Percentiles rank a stretch among this genome's conserved stretches.
Evolutionary conservation across 257 asterid species (phyloP).

Genomic region (Solanum sitiens): DNA sequence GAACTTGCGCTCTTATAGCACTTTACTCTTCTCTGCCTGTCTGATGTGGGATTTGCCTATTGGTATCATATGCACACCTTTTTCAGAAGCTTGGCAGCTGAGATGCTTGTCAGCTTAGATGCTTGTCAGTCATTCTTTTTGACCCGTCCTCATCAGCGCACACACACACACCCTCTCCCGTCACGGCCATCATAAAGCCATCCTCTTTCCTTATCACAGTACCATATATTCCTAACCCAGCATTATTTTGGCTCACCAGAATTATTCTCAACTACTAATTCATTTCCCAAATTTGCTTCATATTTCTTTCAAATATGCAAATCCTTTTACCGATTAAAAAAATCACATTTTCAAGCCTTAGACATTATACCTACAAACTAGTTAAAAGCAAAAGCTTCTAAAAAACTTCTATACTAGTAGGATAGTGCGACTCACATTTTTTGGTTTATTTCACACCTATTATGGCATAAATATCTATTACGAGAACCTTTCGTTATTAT

Average conservation of each 20-base stretch:
- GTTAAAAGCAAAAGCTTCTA: rapidly evolving
- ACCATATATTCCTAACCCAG: background rate
- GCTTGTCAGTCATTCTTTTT: background rate
- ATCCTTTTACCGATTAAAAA: background rate
- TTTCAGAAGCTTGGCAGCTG: background rate
- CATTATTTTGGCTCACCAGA: background rate
- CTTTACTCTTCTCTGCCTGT: background rate
- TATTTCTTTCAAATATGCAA: background rate
- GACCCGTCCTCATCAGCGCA: background rate
- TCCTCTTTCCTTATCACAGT: background rate
- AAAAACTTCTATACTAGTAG: background rate
- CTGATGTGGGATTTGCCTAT: background rate
- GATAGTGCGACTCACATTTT: background rate
- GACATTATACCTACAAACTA: background rate
- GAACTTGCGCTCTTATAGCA: background rate
- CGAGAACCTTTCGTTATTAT: background rate
- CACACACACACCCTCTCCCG: rapidly evolving
- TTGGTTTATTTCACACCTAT: background rate
- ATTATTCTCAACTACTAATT: background rate
- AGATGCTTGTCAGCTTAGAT: background rate
- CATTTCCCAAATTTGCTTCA: background rate
- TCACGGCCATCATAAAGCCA: rapidly evolving
- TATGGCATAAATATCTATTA: background rate
- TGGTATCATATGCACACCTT: background rate
- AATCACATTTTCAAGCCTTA: background rate